These are phyloP conservation scores for Ochetophila trinervis DNA, from an alignment of 306 rosid genomes.

Conservation along the genomic window DNA sequence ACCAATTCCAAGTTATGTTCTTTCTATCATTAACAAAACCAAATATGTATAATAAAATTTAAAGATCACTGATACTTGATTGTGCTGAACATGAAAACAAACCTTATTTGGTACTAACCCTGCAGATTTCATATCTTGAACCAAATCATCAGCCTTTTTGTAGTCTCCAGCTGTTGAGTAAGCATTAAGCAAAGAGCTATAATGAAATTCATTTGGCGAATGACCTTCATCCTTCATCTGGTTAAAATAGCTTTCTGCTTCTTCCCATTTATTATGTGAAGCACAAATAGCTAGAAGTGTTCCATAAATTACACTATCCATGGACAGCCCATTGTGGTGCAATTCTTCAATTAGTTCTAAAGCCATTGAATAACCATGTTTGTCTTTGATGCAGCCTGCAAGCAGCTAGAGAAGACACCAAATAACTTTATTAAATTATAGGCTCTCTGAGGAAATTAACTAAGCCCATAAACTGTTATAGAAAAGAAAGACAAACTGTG, in stretches of 20 bases:
- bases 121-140: conserved; percentile 72
- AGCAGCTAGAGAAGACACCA: conserved; percentile 49
- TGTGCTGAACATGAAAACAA: conserved; percentile 52
- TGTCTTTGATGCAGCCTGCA: conserved; percentile 72
- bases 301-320: conserved; percentile 82
- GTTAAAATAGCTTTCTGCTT: conserved; percentile 73
- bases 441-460: neutral
- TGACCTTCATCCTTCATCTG: conserved; percentile 78
- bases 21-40: neutral
- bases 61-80: neutral
- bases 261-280: conserved; percentile 68
- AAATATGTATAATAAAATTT: neutral
- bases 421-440: no score
- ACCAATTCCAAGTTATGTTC: neutral
- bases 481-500: neutral
- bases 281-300: conserved; percentile 84
- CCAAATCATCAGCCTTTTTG: conserved; percentile 61
- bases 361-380: conserved; percentile 71
- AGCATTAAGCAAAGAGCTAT: conserved; percentile 85
- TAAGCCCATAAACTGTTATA: neutral
- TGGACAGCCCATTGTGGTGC: conserved; percentile 46
- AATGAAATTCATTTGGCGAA: conserved; percentile 69
- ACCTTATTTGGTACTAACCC: conserved; percentile 96
- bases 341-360: conserved; percentile 72
- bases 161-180: conserved; percentile 62